Evolutionary conservation across 352 stramenopile genomes (phyloP), one percentile per base, ranked within the genome.

Genomic region (Sclerospora graminicola): DNA sequence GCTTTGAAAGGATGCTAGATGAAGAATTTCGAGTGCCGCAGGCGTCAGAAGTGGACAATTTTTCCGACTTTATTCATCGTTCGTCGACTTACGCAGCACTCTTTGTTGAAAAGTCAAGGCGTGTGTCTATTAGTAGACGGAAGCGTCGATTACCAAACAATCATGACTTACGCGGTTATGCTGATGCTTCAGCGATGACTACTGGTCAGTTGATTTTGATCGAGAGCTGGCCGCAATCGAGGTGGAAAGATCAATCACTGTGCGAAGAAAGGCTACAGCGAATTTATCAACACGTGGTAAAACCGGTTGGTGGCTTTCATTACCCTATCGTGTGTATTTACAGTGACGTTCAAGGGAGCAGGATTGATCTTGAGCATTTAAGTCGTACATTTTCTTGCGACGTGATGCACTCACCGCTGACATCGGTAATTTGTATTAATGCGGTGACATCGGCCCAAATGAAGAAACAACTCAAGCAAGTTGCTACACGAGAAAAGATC

Each of bases 281-380:
- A 13, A 57, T 82, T 11, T 84, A 82, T 45, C 63, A 64, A 20
- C 53, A 60, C 19, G 52, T 89, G 9, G 46, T 86, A 4, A 68
- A 78, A 18, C 57, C 73, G 5, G 36, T 40, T 4, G 40, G 54
- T 14, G 57, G 53, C 8, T 57, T 54, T 4, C 64, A 47, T 16
- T 82, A 73, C 41, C 76, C 81, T 13, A 67, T 88, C 8, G 48
- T 93, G 10, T 88, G 77, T 26, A 75, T 93, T 34, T 90, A 84
- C 54, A 93, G 81, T 41, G 79, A 90, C 36, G 72, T 83, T 8
- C 67, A 69, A 49, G 81, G 87, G 14, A 74, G 55, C 38, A 89
- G 88, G 32, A 59, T 88, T n/a, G 78, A 86, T 19, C 4, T 64
- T 6, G 60, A 60, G n/a, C 60, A 84, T 23, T 60, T 93, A 16